These are phyloP conservation scores for Diaporthe capsici DNA, from an alignment of 2,329 filamentous ascomycete genomes.

Conservation along the genomic window DNA sequence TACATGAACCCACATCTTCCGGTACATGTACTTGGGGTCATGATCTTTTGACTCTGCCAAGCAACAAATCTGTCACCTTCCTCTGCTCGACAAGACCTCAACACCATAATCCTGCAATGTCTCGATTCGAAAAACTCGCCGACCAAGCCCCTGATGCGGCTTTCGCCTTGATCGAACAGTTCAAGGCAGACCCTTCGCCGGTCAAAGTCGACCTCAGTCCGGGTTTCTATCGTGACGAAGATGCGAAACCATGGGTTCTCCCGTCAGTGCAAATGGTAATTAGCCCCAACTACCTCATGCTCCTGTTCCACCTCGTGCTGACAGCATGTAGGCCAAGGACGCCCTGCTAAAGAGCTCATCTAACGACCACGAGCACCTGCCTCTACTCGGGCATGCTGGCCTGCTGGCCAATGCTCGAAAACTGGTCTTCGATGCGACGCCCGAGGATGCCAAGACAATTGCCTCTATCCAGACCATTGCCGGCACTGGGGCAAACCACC, in stretches of 20 bases:
- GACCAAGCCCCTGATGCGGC: not conserved
- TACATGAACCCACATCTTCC: not conserved
- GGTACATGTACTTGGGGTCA: not conserved
- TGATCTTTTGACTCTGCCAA: not conserved
- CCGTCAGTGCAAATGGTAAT: not conserved
- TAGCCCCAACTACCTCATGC: too few relatives aligned
- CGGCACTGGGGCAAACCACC: slow-evolving; percentile 4
- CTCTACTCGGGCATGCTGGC: not conserved
- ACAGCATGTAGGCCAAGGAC: not conserved
- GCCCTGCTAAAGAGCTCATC: not conserved
- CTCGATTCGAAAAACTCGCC: not conserved
- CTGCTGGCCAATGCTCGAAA: not conserved
- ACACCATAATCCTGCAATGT: not conserved
- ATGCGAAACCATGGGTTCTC: slow-evolving; percentile 4
- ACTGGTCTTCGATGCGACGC: not conserved
- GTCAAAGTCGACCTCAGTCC: not conserved
- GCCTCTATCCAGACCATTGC: slow-evolving; percentile 5
- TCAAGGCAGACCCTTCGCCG: not conserved
- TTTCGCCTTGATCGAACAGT: not conserved
- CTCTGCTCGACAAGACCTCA: too few relatives aligned
- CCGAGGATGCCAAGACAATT: not conserved
- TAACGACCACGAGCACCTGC: not conserved
- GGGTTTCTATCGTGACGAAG: not conserved
- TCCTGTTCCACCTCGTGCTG: not conserved
- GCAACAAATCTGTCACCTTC: not conserved